A percentile compares a stretch with the other conserved stretches of the same genome.
Evolutionary conservation across 202 grass and related monocot genomes (phyloP).

Genomic region (Digitaria exilis): DNA sequence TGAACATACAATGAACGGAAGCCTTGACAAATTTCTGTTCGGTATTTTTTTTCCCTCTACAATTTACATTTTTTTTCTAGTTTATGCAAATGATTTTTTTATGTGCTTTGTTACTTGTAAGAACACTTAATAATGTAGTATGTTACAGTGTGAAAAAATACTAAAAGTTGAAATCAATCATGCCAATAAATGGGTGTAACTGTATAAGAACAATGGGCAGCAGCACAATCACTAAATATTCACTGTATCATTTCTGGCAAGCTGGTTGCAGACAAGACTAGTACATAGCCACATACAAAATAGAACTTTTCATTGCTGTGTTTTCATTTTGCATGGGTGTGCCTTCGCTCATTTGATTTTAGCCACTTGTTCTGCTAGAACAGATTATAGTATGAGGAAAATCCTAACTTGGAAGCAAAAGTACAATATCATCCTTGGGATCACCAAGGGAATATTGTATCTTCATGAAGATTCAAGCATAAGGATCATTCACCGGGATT

Average conservation of each 20-base stretch:
- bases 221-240: not conserved
- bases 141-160: too few species aligned
- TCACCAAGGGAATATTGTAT: conserved; percentile 42
- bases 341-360: not conserved
- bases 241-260: not conserved
- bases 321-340: not conserved
- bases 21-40: conserved; percentile 57
- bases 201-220: not conserved
- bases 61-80: not conserved
- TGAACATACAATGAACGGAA: conserved; percentile 47
- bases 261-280: not conserved
- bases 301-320: not conserved
- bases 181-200: not conserved
- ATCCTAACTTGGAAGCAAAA: conserved; percentile 21
- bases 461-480: conserved; percentile 50
- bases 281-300: too few species aligned
- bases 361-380: not conserved
- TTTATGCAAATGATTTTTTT: not conserved
- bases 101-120: not conserved
- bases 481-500: conserved; percentile 49
- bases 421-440: conserved; percentile 45
- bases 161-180: not conserved
- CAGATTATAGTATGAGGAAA: not conserved
- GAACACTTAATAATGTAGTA: not conserved
- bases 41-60: conserved; percentile 30